Base-by-base conservation (phyloP, 2,329 filamentous ascomycete species). In the Pyrenophora seminiperda region DNA sequence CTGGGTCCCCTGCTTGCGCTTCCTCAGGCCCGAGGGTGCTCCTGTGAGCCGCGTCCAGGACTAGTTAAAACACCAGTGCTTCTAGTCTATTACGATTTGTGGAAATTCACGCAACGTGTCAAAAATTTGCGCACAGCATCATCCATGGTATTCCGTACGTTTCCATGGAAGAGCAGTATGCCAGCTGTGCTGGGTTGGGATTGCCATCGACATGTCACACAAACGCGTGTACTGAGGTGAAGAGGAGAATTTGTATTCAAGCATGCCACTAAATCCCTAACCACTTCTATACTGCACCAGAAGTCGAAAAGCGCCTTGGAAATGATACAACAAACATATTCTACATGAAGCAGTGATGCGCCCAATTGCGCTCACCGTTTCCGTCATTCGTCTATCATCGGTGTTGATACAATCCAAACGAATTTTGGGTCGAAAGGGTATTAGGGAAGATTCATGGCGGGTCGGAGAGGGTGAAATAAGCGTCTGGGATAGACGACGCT, bases 351-450 rank as follows among this genome's bases (percentile, higher is more conserved):
- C 59, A 42, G 59, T 53, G 54, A 58, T 56, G 54, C 61, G 52
- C 53, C 50, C 48, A 47, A 56, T 41, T 44, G 48, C 54, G 58
- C 59, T 47, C 57, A 41, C 59, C 59, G 57, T 58, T 67, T 63
- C 64, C 63, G 63, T 71, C 66, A 60, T 73, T 72, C 69, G 71
- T 73, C 70, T 73, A 73, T 72, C 67, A 67, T 68, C 60, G 56
- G 53, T 72, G 61, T 62, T 73, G 65, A 59, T 73, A 74, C 70
- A 73, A 58, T 60, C 56, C 59, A 56, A 62, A 55, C 53, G 56
- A 58, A 43, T 62, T 61, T 60, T 49, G 47, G 47, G 53, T 39
- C 33, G 47, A 61, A 59, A 56, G 58, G 51, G 50, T 58, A 63
- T 63, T 62, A 61, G 51, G 61, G 56, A 63, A 62, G 49, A 43